phyloP scores from a whole-genome alignment of 1,284 basidiomycete species.

The Puccinia coronata region DNA sequence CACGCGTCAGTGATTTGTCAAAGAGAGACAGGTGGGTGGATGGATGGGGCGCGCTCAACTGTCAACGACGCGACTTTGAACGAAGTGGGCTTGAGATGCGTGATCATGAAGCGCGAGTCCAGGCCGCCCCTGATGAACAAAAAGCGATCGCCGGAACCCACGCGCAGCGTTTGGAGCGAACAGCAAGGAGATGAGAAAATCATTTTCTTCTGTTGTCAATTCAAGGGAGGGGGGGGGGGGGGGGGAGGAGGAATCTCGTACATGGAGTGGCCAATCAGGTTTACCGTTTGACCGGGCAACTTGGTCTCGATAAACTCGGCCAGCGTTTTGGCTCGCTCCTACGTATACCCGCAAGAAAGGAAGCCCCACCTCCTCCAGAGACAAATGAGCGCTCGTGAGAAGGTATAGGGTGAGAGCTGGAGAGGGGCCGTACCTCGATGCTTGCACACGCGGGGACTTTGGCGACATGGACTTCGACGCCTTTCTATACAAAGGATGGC shows the following conservation, averaged over 20 bases:
- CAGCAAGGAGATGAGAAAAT: neutral
- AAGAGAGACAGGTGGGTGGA: neutral
- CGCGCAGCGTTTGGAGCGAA: neutral
- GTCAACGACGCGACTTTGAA: conserved; percentile 76
- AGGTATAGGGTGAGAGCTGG: neutral
- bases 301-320: conserved; percentile 73
- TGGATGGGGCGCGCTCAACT: neutral
- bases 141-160: conserved; percentile 25
- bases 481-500: conserved; percentile 58
- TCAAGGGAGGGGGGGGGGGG: neutral
- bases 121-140: conserved; percentile 69
- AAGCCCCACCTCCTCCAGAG: neutral
- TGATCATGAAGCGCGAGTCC: conserved; percentile 79
- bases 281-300: conserved; percentile 78
- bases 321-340: conserved; percentile 81
- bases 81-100: conserved; percentile 60
- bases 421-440: conserved; percentile 66
- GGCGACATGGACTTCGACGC: conserved; percentile 85
- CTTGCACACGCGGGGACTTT: conserved; percentile 73
- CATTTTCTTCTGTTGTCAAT: conserved; percentile 19
- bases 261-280: conserved; percentile 93
- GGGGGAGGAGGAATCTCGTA: conserved; percentile 59
- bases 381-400: neutral
- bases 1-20: neutral
- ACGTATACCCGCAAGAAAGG: neutral